Percentiles rank a stretch among this genome's conserved stretches.
phyloP scores from a whole-genome alignment of 768 basidiomycete genomes.

The Daedaleopsis sinensis region DNA sequence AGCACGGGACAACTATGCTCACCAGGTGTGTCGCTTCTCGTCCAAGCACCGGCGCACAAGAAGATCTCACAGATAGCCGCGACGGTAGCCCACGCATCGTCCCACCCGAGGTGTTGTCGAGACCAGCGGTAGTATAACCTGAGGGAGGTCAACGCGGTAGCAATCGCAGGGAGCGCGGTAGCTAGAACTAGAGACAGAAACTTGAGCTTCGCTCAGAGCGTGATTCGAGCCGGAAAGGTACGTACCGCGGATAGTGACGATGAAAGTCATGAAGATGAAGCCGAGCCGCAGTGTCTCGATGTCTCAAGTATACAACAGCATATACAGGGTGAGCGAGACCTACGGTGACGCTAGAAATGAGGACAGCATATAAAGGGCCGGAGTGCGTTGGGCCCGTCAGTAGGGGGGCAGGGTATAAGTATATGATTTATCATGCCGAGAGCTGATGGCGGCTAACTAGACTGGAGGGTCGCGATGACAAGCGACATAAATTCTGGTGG shows the following conservation, averaged over 20 bases:
- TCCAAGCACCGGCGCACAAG: slow-evolving; percentile 22
- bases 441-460: neutral
- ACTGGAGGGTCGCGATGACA: neutral
- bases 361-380: neutral
- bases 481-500: no score
- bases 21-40: slow-evolving; percentile 15
- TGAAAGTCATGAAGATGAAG: slow-evolving; percentile 6
- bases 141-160: slow-evolving; percentile 11
- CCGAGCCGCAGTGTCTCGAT: neutral
- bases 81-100: slow-evolving; percentile 23
- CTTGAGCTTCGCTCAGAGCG: neutral
- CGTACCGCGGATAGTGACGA: slow-evolving; percentile 17
- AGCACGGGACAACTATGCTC: neutral
- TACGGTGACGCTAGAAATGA: neutral
- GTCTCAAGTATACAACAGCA: neutral
- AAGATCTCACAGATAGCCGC: slow-evolving; percentile 10
- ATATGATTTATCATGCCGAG: neutral
- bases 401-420: neutral
- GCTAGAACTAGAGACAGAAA: slow-evolving; percentile 12
- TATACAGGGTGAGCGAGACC: neutral
- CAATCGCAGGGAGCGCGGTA: slow-evolving; percentile 15
- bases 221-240: neutral
- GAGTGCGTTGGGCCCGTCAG: neutral
- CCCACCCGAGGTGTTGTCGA: slow-evolving; percentile 18
- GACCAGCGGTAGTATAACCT: slow-evolving; percentile 16